Evolutionary conservation across 208 protist genomes (phyloP), one percentile per base, ranked within the genome.

Genomic region (Trypanosoma platydactyli): DNA sequence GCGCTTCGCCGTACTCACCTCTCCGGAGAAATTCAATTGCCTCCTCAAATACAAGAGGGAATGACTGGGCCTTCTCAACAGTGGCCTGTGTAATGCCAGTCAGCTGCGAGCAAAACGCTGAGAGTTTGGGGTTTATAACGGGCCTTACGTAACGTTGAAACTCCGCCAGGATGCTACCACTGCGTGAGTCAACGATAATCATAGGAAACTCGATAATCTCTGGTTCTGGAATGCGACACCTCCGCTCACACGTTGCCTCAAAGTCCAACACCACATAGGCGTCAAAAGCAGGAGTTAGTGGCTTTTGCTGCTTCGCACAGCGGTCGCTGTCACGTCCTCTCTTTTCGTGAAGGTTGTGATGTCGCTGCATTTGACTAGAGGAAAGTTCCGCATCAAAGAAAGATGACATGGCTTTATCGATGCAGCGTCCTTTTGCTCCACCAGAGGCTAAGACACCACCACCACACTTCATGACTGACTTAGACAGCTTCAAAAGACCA

Each of bases 191-290:
- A 29, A 97, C 65, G 6, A 94, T 49, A 20, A 97, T 73, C 62
- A 94, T 79, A 9, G 93, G 93, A 49, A 96, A 92, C 65, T 97
- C 91, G 52, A 97, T 94, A 29, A 96, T 80, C 68, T 96, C 89
- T 30, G 61, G 80, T 18, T 89, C 35, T 9, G 45, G 38, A 30
- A 87, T 73, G 20, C 73, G 72, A 13, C 41, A 35, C 18, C 64
- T 62, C 3, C 63, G 61, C 49, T 94, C 83, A 56, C 96, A 98
- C 18, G 92, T 98, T 3, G 97, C 97, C 77, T 98, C 97, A 79
- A 98, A 97, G 79, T 98, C 97, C 6, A 98, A 81, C 22, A 98
- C 85, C 0, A 97, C 68, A 57, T 91, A 97, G 2, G 62, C 76
- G 46, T 93, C 84, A 69, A 79, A 86, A 11, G 42, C 20, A 16